phyloP scores from a whole-genome alignment of 2,329 filamentous ascomycete species.

The Cordyceps pruinosa region DNA sequence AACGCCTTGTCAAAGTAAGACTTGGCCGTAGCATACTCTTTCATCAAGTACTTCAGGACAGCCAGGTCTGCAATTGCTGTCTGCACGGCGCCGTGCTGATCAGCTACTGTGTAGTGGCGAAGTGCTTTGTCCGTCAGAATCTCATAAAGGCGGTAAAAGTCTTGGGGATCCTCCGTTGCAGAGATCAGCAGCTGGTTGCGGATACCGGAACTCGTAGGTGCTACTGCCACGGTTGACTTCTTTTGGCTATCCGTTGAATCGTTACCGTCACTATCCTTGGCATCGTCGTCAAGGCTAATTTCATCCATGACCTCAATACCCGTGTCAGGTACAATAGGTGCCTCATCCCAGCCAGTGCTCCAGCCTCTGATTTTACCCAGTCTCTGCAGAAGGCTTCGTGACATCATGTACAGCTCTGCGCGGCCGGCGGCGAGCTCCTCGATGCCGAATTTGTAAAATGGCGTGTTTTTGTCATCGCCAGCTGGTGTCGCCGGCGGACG shows the following conservation, averaged over 20 bases:
- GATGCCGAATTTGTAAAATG: slow-evolving; percentile 57
- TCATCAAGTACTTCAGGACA: slow-evolving; percentile 69
- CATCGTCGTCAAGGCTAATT: slow-evolving; percentile 44
- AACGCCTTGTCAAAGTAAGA: slow-evolving; percentile 72
- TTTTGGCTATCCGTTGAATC: slow-evolving; percentile 5
- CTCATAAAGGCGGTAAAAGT: slow-evolving; percentile 63
- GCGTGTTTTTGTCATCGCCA: slow-evolving; percentile 34
- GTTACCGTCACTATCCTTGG: slow-evolving; percentile 18
- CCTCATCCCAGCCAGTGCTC: slow-evolving; percentile 67
- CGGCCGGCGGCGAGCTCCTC: slow-evolving; percentile 77
- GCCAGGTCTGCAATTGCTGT: slow-evolving; percentile 78
- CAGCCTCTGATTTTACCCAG: slow-evolving; percentile 66
- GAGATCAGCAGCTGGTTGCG: slow-evolving; percentile 48
- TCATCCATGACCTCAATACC: slow-evolving; percentile 48
- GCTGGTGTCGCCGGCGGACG: slow-evolving; percentile 31
- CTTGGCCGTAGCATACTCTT: slow-evolving; percentile 67
- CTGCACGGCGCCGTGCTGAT: slow-evolving; percentile 69
- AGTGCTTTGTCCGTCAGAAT: slow-evolving; percentile 78
- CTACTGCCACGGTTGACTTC: slow-evolving; percentile 10
- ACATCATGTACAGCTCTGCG: slow-evolving; percentile 74
- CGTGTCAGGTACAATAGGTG: slow-evolving; percentile 42
- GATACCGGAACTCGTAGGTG: slow-evolving; percentile 28
- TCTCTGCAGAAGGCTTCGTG: slow-evolving; percentile 70
- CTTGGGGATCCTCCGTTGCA: slow-evolving; percentile 53
- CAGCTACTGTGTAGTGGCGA: slow-evolving; percentile 74